Evolutionary conservation across 2,329 filamentous ascomycete species (phyloP).

Genomic region (Fusarium neocosmosporiellum): DNA sequence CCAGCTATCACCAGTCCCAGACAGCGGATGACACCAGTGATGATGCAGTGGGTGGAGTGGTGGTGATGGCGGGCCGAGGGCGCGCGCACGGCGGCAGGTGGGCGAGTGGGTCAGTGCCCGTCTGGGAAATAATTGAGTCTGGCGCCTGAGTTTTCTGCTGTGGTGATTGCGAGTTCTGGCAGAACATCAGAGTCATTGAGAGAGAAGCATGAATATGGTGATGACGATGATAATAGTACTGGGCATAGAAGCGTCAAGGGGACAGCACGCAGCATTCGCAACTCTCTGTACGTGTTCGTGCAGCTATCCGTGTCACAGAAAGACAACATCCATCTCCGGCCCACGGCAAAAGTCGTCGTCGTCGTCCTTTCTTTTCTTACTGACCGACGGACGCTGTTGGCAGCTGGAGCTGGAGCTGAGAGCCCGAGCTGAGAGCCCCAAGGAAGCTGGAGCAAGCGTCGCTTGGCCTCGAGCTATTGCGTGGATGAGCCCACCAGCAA

Average conservation of each 20-base stretch:
- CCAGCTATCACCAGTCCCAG: conserved; percentile 17
- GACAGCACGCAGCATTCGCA: neutral
- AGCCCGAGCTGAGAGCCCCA: neutral
- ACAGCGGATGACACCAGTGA: conserved; percentile 4
- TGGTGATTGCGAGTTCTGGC: neutral
- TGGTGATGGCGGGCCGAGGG: conserved; percentile 34
- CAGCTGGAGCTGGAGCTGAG: neutral
- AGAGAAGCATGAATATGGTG: neutral
- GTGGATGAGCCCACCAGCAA: conserved; percentile 22
- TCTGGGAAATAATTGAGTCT: neutral
- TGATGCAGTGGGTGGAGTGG: conserved; percentile 16
- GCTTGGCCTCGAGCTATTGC: neutral
- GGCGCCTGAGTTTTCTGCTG: conserved; percentile 4
- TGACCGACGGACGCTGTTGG: conserved; percentile 8
- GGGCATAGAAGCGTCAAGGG: neutral
- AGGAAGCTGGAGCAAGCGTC: conserved; percentile 1
- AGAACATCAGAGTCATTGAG: conserved; percentile 5
- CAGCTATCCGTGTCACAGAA: conserved; percentile 31
- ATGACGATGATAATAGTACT: neutral
- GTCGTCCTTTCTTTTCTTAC: conserved; percentile 1
- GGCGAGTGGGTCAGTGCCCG: conserved; percentile 1
- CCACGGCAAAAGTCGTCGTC: neutral
- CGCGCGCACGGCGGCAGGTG: conserved; percentile 18
- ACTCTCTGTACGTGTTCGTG: conserved; percentile 30
- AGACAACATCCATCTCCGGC: conserved; percentile 8